Evolutionary conservation across 1,284 basidiomycete genomes (phyloP).

Genomic region (Ganoderma sp.): DNA sequence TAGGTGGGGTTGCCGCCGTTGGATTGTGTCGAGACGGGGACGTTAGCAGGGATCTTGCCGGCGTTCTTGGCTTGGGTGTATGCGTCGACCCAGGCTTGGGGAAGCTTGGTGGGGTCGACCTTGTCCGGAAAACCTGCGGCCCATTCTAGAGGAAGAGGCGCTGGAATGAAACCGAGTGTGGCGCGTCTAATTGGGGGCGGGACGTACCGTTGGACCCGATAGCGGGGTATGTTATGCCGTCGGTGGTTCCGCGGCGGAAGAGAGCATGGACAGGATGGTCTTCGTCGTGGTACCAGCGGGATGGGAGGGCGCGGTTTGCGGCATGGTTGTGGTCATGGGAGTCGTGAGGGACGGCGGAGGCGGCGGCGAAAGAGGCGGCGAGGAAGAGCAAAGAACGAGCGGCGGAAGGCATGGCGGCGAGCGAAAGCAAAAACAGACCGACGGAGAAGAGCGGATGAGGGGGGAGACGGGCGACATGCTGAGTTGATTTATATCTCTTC

Average conservation of each 20-base stretch:
- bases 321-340: constrained; percentile 26
- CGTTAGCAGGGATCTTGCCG: constrained; percentile 74
- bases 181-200: background rate
- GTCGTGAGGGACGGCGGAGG: constrained; percentile 23
- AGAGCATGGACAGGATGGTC: constrained; percentile 63
- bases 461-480: background rate
- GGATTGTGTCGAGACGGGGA: constrained; percentile 49
- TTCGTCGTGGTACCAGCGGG: constrained; percentile 61
- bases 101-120: constrained; percentile 50
- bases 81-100: constrained; percentile 70
- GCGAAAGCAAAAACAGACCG: background rate
- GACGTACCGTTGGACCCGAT: constrained; percentile 65
- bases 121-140: constrained; percentile 54
- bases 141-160: constrained; percentile 55
- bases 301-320: constrained; percentile 43
- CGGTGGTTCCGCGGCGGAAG: constrained; percentile 57
- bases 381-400: constrained; percentile 28
- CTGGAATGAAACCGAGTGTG: background rate
- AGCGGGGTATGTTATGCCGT: constrained; percentile 54
- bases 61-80: constrained; percentile 66
- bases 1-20: constrained; percentile 59
- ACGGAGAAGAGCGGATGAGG: constrained; percentile 3
- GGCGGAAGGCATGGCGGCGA: constrained; percentile 25
- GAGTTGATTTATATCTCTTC: constrained; percentile 6
- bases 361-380: constrained; percentile 20